These are phyloP conservation scores for Stachybotrys echinatus DNA, from an alignment of 2,329 filamentous ascomycete species.

Conservation along the genomic window DNA sequence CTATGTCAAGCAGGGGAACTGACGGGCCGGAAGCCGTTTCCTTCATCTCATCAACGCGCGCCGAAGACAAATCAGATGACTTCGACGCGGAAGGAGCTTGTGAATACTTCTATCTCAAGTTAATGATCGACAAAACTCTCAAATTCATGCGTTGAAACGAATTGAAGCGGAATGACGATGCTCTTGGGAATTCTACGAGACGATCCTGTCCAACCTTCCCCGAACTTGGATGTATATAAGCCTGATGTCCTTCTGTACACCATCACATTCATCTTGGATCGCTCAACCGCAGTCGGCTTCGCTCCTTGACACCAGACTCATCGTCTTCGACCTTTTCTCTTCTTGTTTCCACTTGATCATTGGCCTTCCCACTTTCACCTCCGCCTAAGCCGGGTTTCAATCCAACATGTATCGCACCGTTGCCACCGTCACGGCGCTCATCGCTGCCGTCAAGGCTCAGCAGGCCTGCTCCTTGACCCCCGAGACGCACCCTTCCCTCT, in stretches of 20 bases:
- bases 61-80: background rate
- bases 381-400: conserved; percentile 7
- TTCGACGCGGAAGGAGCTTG: background rate
- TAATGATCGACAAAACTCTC: background rate
- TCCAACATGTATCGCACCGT: conserved; percentile 22
- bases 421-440: conserved; percentile 19
- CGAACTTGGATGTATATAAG: background rate
- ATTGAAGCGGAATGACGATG: background rate
- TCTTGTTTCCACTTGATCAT: background rate
- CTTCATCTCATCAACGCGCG: background rate
- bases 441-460: conserved; percentile 34
- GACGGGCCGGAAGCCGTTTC: background rate
- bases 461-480: conserved; percentile 40
- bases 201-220: background rate
- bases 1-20: background rate
- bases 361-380: background rate
- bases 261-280: background rate
- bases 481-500: conserved; percentile 48
- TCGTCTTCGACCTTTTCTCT: background rate
- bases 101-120: background rate
- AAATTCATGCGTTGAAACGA: background rate
- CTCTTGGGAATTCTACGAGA: background rate
- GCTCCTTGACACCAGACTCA: background rate
- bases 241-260: background rate
- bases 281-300: background rate